Percentiles rank a stretch among this genome's conserved stretches.
Evolutionary conservation across 2,329 filamentous ascomycete species (phyloP).

Genomic region (Hawksworthiomyces lignivorus): DNA sequence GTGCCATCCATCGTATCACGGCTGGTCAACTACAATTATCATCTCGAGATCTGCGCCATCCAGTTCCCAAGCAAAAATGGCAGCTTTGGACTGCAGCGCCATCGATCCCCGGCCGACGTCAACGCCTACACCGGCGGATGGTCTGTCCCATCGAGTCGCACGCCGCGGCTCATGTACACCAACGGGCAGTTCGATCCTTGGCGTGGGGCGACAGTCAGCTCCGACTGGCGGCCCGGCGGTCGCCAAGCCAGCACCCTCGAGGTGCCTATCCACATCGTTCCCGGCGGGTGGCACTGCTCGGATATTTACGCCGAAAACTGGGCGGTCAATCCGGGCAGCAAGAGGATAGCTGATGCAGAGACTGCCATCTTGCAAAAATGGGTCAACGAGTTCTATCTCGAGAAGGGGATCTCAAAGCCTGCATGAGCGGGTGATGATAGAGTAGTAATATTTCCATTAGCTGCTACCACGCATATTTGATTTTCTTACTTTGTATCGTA

Average conservation of each 20-base stretch:
- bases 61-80: conserved; percentile 33
- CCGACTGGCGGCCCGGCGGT: conserved; percentile 30
- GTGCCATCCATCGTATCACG: conserved; percentile 34
- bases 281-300: conserved; percentile 31
- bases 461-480: too few relatives aligned
- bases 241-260: conserved; percentile 25
- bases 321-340: conserved; percentile 39
- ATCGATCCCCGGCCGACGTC: conserved; percentile 24
- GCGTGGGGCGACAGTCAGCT: conserved; percentile 30
- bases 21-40: conserved; percentile 27
- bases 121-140: conserved; percentile 34
- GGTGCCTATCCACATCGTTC: conserved; percentile 25
- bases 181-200: conserved; percentile 35
- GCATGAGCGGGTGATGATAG: too few relatives aligned
- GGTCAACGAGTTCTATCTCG: conserved; percentile 42
- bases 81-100: conserved; percentile 24
- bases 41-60: conserved; percentile 37
- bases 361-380: conserved; percentile 43
- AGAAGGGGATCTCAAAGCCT: conserved; percentile 18
- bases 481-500: too few relatives aligned
- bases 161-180: conserved; percentile 30
- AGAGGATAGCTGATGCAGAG: conserved; percentile 41
- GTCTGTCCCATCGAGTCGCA: conserved; percentile 19
- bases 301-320: conserved; percentile 39
- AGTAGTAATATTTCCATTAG: too few relatives aligned